Evolutionary conservation across 768 basidiomycete genomes (phyloP).

Genomic region (Neoboletus magnificus): DNA sequence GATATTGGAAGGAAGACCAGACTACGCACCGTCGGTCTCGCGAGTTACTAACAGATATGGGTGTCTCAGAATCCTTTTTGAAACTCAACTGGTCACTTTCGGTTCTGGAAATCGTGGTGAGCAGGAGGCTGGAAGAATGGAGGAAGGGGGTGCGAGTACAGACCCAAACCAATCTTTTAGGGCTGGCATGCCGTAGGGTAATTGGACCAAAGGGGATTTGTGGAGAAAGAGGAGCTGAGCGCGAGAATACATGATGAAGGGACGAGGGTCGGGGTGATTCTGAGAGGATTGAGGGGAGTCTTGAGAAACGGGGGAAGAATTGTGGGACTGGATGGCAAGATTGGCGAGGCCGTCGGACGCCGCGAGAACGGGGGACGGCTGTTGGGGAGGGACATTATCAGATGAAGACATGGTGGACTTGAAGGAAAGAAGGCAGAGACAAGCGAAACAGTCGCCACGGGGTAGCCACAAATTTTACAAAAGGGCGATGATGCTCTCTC

Average conservation of each 20-base stretch:
- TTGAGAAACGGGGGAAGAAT: slow-evolving; percentile 10
- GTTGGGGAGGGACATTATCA: slow-evolving; percentile 20
- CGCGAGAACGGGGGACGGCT: slow-evolving; percentile 22
- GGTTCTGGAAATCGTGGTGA: slow-evolving; percentile 34
- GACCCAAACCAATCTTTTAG: slow-evolving; percentile 90
- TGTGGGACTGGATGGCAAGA: slow-evolving; percentile 27
- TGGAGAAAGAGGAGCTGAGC: slow-evolving; percentile 63
- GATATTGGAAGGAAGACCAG: background rate
- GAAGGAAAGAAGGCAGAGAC: slow-evolving; percentile 7
- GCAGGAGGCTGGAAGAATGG: slow-evolving; percentile 2
- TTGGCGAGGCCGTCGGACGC: slow-evolving; percentile 33
- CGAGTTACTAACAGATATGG: slow-evolving; percentile 46
- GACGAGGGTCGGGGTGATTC: slow-evolving; percentile 31
- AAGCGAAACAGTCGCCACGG: slow-evolving; percentile 17
- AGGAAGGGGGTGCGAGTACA: slow-evolving; percentile 26
- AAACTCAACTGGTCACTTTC: slow-evolving; percentile 45
- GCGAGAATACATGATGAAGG: slow-evolving; percentile 67
- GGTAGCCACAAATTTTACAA: slow-evolving; percentile 16
- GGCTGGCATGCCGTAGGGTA: slow-evolving; percentile 73
- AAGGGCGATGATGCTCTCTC: slow-evolving; percentile 35
- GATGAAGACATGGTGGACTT: slow-evolving; percentile 34
- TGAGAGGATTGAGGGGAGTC: slow-evolving; percentile 9
- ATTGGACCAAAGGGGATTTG: slow-evolving; percentile 71
- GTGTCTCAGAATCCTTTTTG: slow-evolving; percentile 60
- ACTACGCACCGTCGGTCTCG: slow-evolving; percentile 65